These are phyloP conservation scores for Podila epicladia DNA, from an alignment of 192 early-diverging fungal genomes.

Conservation along the genomic window DNA sequence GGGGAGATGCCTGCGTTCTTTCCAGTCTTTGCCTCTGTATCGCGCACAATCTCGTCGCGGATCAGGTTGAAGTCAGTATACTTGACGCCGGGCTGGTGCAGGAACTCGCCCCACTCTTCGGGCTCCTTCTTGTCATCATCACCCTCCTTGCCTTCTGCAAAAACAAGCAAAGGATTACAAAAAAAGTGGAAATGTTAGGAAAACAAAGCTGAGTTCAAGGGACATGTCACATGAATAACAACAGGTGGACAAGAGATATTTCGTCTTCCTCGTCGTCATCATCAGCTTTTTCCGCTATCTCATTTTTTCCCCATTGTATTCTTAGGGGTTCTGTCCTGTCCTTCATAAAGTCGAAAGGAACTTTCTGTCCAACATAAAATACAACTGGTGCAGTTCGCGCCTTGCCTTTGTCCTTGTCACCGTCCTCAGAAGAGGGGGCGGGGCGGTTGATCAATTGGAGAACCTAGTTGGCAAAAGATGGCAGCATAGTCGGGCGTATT, in stretches of 20 bases:
- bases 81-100: conserved; percentile 97
- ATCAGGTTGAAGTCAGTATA: conserved; percentile 98
- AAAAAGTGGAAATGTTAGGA: background rate
- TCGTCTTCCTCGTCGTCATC: too few species aligned
- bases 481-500: background rate
- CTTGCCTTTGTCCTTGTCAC: conserved; percentile 30
- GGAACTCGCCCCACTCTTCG: conserved; percentile 99
- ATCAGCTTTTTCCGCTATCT: too few species aligned
- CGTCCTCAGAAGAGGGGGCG: conserved; percentile 54
- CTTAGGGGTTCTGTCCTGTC: too few species aligned
- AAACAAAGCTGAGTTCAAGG: too few species aligned
- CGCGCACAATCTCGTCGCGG: conserved; percentile 93
- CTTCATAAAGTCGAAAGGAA: too few species aligned
- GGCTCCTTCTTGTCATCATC: conserved; percentile 32
- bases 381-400: too few species aligned
- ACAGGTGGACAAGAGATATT: too few species aligned
- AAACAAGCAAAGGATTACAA: background rate
- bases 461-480: conserved; percentile 50
- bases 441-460: conserved; percentile 98
- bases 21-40: conserved; percentile 91
- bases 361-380: too few species aligned
- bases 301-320: too few species aligned
- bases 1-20: conserved; percentile 87
- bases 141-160: background rate
- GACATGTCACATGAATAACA: too few species aligned